Percentiles rank a stretch among this genome's conserved stretches.
phyloP scores from a whole-genome alignment of 2,329 filamentous ascomycete species.

The Scleromitrula shiraiana region DNA sequence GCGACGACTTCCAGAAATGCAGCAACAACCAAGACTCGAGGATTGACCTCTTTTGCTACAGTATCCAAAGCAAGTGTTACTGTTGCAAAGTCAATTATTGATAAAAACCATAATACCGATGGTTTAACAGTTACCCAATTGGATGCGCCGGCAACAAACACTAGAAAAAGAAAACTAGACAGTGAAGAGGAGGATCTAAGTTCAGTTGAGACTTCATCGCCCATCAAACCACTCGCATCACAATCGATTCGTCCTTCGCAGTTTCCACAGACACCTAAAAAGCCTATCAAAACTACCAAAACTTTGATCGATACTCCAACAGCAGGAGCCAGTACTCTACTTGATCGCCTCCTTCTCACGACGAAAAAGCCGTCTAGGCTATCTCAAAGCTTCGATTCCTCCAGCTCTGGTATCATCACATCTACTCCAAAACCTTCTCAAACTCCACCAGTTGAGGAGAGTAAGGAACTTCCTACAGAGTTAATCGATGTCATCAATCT shows the following conservation, averaged over 20 bases:
- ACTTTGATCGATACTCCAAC: constrained; percentile 26
- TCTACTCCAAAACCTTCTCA: constrained; percentile 9
- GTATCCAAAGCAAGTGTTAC: constrained; percentile 35
- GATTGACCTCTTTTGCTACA: constrained; percentile 37
- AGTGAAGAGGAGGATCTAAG: constrained; percentile 15
- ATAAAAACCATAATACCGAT: constrained; percentile 26
- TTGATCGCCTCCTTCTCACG: constrained; percentile 26
- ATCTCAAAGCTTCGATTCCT: constrained; percentile 12
- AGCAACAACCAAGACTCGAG: constrained; percentile 16
- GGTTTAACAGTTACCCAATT: constrained; percentile 29
- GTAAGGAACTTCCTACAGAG: constrained; percentile 38
- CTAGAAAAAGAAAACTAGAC: constrained; percentile 28
- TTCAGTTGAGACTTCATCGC: constrained; percentile 8
- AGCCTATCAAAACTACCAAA: constrained; percentile 13
- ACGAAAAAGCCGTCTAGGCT: constrained; percentile 20
- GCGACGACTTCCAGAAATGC: constrained; percentile 13
- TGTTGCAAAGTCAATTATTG: constrained; percentile 25
- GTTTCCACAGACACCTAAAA: constrained; percentile 23
- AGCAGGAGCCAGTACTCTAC: constrained; percentile 24
- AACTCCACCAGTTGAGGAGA: not conserved
- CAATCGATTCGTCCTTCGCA: constrained; percentile 7
- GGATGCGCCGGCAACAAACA: constrained; percentile 24
- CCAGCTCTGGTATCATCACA: constrained; percentile 12
- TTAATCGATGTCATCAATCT: constrained; percentile 54
- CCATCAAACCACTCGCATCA: constrained; percentile 11